These are phyloP conservation scores for Eudorina sp. DNA, from an alignment of 139 green algal genomes.

Conservation along the genomic window DNA sequence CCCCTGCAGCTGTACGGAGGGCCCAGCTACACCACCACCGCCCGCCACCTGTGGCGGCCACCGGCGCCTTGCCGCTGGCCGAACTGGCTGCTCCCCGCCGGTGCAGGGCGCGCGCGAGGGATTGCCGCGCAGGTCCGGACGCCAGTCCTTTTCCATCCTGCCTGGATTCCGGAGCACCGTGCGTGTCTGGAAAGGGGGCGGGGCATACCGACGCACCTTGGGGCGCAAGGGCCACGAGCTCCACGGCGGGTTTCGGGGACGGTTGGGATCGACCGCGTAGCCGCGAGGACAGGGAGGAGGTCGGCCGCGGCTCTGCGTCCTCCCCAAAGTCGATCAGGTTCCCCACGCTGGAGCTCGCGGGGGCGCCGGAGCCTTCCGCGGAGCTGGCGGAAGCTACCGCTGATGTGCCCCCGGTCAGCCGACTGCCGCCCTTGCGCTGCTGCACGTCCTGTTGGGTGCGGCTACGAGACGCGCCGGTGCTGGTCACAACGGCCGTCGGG, in stretches of 20 bases:
- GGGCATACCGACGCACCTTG: background rate
- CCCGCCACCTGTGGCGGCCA: too few species aligned
- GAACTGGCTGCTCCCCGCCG: too few species aligned
- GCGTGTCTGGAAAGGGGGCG: too few species aligned
- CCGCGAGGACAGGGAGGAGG: background rate
- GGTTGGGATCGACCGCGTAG: background rate
- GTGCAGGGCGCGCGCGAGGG: too few species aligned
- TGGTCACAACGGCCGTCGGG: background rate
- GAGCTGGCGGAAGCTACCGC: constrained; percentile 1
- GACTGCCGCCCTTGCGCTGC: background rate
- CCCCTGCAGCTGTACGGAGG: too few species aligned
- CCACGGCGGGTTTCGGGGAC: background rate
- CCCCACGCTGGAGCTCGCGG: background rate
- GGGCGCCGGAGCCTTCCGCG: background rate
- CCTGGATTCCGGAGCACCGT: too few species aligned
- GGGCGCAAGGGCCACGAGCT: constrained; percentile 5
- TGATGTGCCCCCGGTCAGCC: background rate
- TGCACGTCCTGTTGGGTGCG: constrained; percentile 27
- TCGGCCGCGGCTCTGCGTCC: background rate
- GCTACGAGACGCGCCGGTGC: background rate
- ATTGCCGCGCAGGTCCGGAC: too few species aligned
- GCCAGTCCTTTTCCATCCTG: too few species aligned
- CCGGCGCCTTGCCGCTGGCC: too few species aligned
- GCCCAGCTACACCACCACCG: too few species aligned
- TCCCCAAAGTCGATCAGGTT: constrained; percentile 38